A percentile compares a stretch with the other conserved stretches of the same genome.
Evolutionary conservation across 2,329 filamentous ascomycete genomes (phyloP).

Genomic region (Botrytis medusae): DNA sequence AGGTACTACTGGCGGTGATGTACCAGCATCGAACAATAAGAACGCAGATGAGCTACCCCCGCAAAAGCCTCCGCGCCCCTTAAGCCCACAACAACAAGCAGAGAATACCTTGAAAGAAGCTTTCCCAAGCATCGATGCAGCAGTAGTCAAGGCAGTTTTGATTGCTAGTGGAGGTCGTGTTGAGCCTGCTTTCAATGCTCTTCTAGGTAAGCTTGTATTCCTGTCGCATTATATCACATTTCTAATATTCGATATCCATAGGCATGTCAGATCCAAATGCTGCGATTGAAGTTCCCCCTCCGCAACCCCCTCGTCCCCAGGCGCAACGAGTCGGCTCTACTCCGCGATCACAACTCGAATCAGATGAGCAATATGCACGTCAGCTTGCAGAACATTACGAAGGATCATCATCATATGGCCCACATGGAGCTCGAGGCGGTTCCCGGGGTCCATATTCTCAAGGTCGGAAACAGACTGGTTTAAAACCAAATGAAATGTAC

Average conservation of each 20-base stretch:
- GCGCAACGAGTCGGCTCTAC: slow-evolving; percentile 51
- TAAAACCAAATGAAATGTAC: slow-evolving; percentile 52
- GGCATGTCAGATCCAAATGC: slow-evolving; percentile 81
- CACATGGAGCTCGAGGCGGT: slow-evolving; percentile 43
- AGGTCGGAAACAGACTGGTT: slow-evolving; percentile 51
- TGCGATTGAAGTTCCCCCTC: slow-evolving; percentile 58
- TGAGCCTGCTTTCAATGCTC: slow-evolving; percentile 92
- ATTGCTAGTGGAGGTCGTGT: slow-evolving; percentile 82
- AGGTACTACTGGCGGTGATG: slow-evolving; percentile 50
- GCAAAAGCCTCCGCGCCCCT: slow-evolving; percentile 80
- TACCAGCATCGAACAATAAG: slow-evolving; percentile 44
- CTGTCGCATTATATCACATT: neutral
- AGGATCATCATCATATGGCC: slow-evolving; percentile 58
- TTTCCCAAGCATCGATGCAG: slow-evolving; percentile 78
- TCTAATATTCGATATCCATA: slow-evolving; percentile 38
- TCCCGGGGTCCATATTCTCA: slow-evolving; percentile 36
- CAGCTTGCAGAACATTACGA: slow-evolving; percentile 87
- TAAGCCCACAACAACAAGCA: slow-evolving; percentile 80
- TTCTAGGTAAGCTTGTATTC: slow-evolving; percentile 62
- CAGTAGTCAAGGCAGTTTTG: slow-evolving; percentile 85
- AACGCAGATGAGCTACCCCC: slow-evolving; percentile 52
- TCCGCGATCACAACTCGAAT: slow-evolving; percentile 77
- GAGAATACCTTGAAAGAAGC: slow-evolving; percentile 89
- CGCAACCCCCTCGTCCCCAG: slow-evolving; percentile 78
- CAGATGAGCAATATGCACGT: slow-evolving; percentile 87